Base-by-base conservation (phyloP, 495 filamentous ascomycete genomes). In the Margaritispora aquatica region DNA sequence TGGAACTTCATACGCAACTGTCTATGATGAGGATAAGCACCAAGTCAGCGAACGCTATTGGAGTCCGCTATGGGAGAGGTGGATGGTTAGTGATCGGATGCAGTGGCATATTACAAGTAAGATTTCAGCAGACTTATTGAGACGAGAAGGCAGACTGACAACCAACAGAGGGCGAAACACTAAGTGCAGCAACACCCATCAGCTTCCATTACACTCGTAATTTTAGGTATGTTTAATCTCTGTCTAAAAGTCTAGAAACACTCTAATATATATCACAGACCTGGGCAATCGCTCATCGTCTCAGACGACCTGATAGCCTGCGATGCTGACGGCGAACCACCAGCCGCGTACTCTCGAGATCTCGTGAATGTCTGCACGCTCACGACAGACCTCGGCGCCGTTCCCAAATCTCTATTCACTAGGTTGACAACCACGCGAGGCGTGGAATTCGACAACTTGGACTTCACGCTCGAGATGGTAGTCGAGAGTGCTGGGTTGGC, bases 21-120 rank as follows among this genome's bases (percentile, higher is more conserved):
- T 86, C 8, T 90, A 86, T 69, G 85, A 89, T 60, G 85, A 85
- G 61, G 73, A 80, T 54, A 87, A 84, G 59, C 87, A 90, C 66
- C 75, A 77, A 17, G 77, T 88, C 7, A 75, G 69, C 26, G 87
- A 90, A 61, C 69, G 87, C 36, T 90, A 90, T 64, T 90, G 87
- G 87, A 82, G 78, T 57, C 87, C 87, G 13, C 63, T 90, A 34
- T 90, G 87, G 87, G 87, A 90, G 70, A 68, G 87, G 27, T 90
- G 86, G 86, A 90, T 90, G 87, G 85, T 90, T 17, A 81, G 76
- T 55, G 87, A 90, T 71, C 77, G 87, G 50, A 89, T 90, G 87
- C 85, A 89, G 65, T 90, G 87, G 87, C 87, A 88, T 71, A 88
- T 87, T 68, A 80, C 82, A 11, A 88, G 85, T 86, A 60, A 65